Conservation (phyloP, 805 yeast genomes). For the Saccharomycopsis babjevae region DNA sequence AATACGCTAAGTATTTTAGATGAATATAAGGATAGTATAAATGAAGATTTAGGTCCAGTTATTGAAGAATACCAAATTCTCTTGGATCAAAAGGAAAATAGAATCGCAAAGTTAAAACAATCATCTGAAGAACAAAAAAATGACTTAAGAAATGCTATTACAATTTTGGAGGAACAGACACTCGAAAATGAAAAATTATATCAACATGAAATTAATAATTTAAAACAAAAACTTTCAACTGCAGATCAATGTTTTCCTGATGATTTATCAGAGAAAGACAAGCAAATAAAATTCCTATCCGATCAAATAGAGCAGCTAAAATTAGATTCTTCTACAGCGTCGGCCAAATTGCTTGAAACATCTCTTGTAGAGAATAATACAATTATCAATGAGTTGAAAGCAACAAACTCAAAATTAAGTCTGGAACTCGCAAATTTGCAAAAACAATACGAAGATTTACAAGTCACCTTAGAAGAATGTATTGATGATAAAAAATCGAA, state of each 20-base stretch:
- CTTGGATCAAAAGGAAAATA: slow-evolving; percentile 35
- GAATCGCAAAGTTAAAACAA: slow-evolving; percentile 35
- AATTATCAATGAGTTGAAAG: not conserved
- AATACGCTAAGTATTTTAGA: slow-evolving; percentile 37
- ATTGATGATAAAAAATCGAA: not conserved
- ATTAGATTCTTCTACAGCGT: not conserved
- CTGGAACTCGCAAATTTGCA: not conserved
- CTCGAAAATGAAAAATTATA: slow-evolving; percentile 44
- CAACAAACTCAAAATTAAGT: not conserved
- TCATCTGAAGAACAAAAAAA: slow-evolving; percentile 44
- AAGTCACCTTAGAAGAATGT: not conserved
- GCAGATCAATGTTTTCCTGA: not conserved
- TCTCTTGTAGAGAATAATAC: not conserved
- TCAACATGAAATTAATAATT: slow-evolving; percentile 34
- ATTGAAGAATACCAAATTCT: slow-evolving; percentile 38
- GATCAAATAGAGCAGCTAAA: not conserved
- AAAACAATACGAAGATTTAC: not conserved
- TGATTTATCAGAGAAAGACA: not conserved
- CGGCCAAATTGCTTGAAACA: not conserved
- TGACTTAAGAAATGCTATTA: slow-evolving; percentile 50
- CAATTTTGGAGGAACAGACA: slow-evolving; percentile 43
- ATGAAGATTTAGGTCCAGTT: slow-evolving; percentile 35
- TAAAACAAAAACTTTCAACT: not conserved
- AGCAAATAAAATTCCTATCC: not conserved
- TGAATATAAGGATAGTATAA: slow-evolving; percentile 39